These are phyloP conservation scores for Phaeoacremonium minimum DNA, from an alignment of 2,329 filamentous ascomycete genomes.

Conservation along the genomic window DNA sequence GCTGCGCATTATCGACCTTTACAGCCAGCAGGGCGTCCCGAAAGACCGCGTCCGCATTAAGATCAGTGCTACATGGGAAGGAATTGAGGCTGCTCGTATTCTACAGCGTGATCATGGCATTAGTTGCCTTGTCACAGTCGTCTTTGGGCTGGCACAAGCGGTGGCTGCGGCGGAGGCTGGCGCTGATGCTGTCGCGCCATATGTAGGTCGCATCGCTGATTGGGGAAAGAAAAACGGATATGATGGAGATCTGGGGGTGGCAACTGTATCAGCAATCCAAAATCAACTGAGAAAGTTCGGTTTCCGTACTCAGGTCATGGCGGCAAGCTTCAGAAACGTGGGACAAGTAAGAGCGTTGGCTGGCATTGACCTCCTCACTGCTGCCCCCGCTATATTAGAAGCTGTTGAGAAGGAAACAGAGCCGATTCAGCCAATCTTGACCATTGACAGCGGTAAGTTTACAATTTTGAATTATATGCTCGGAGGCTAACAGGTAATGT, in stretches of 20 bases:
- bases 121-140: slow-evolving; percentile 75
- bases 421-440: slow-evolving; percentile 68
- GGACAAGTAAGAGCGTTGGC: slow-evolving; percentile 75
- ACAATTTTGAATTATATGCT: too few species aligned
- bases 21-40: slow-evolving; percentile 65
- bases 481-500: slow-evolving; percentile 13
- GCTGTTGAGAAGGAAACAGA: slow-evolving; percentile 65
- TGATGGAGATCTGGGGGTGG: slow-evolving; percentile 69
- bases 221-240: slow-evolving; percentile 72
- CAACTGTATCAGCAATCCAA: slow-evolving; percentile 69
- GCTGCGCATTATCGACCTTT: slow-evolving; percentile 70
- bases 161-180: slow-evolving; percentile 72
- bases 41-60: slow-evolving; percentile 74
- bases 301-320: slow-evolving; percentile 80
- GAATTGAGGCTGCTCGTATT: slow-evolving; percentile 71
- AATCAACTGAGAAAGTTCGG: slow-evolving; percentile 82
- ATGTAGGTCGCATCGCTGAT: slow-evolving; percentile 75
- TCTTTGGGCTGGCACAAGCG: slow-evolving; percentile 73
- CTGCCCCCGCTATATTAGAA: slow-evolving; percentile 41
- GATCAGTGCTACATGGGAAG: slow-evolving; percentile 76
- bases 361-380: slow-evolving; percentile 72
- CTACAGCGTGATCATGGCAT: slow-evolving; percentile 68
- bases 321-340: slow-evolving; percentile 69
- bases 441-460: slow-evolving; percentile 45
- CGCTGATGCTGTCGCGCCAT: slow-evolving; percentile 74